Conservation (phyloP, 179 eudicot species). For the Pouteria campechiana region DNA sequence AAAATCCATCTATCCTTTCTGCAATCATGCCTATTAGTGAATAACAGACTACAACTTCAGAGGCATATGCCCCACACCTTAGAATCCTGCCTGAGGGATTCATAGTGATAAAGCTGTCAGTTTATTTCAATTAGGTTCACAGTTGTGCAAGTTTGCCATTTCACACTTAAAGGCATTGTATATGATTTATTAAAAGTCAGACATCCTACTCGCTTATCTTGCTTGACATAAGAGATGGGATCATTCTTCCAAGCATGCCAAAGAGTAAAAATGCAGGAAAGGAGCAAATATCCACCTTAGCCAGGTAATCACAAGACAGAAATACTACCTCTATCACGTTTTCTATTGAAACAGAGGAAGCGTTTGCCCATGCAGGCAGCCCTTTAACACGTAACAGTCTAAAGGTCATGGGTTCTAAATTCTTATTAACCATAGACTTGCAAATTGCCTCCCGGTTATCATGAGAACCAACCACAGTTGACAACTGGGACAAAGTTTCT, state of each 20-base stretch:
- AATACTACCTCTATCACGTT: slow-evolving; percentile 67
- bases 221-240: no score
- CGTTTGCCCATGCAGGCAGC: slow-evolving; percentile 80
- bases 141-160: background rate
- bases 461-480: slow-evolving; percentile 3
- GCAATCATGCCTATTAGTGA: no score
- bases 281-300: background rate
- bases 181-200: background rate
- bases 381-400: slow-evolving; percentile 69
- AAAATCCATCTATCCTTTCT: no score
- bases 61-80: no score
- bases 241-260: no score
- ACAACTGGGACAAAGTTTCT: slow-evolving; percentile 9
- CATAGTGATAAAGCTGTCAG: no score
- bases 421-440: slow-evolving; percentile 31
- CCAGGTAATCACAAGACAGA: background rate
- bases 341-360: slow-evolving; percentile 62
- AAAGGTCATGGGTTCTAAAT: slow-evolving; percentile 47
- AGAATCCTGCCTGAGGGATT: no score
- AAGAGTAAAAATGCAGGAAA: no score
- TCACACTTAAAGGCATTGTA: background rate
- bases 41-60: no score
- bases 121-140: no score
- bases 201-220: background rate
- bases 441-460: slow-evolving; percentile 42